Percentiles rank a stretch among this genome's conserved stretches.
These are phyloP conservation scores for Sarocladium brachiariae DNA, from an alignment of 2,329 filamentous ascomycete genomes.

Conservation along the genomic window DNA sequence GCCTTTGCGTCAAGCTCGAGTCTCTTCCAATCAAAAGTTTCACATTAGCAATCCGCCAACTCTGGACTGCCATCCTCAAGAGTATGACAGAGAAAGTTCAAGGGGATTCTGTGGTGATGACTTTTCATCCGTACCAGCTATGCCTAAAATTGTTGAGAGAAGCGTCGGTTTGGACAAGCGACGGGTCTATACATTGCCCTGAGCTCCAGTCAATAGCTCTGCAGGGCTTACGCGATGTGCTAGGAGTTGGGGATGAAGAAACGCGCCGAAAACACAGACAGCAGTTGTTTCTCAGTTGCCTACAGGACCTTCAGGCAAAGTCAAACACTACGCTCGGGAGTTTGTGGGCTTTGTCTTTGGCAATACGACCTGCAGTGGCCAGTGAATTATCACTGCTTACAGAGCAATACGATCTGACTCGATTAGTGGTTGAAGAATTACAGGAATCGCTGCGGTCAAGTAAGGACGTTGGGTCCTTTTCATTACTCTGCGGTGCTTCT, in stretches of 20 bases:
- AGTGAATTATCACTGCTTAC: constrained; percentile 52
- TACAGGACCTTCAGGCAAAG: constrained; percentile 58
- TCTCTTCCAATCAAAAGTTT: constrained; percentile 57
- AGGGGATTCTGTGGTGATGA: constrained; percentile 25
- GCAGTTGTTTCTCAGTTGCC: constrained; percentile 58
- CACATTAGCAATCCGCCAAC: constrained; percentile 52
- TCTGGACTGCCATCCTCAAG: constrained; percentile 52
- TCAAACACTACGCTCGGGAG: constrained; percentile 64
- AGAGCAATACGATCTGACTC: constrained; percentile 53
- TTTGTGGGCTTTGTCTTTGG: constrained; percentile 53
- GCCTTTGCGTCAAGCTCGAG: constrained; percentile 65
- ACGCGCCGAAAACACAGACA: constrained; percentile 41
- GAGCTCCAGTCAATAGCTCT: constrained; percentile 59
- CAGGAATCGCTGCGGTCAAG: constrained; percentile 43
- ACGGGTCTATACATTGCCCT: constrained; percentile 48
- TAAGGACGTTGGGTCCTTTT: constrained; percentile 24
- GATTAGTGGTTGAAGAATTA: constrained; percentile 58
- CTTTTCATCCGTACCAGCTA: constrained; percentile 40
- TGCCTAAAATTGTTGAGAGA: constrained; percentile 65
- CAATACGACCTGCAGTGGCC: constrained; percentile 38
- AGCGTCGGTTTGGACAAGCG: constrained; percentile 50
- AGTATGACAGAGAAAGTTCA: constrained; percentile 37
- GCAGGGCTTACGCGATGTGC: constrained; percentile 52
- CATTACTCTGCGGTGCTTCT: constrained; percentile 38
- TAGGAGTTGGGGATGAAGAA: constrained; percentile 45